A percentile compares a stretch with the other conserved stretches of the same genome.
Conservation (phyloP, 768 basidiomycete genomes). For the Rhodotorula graminis region DNA sequence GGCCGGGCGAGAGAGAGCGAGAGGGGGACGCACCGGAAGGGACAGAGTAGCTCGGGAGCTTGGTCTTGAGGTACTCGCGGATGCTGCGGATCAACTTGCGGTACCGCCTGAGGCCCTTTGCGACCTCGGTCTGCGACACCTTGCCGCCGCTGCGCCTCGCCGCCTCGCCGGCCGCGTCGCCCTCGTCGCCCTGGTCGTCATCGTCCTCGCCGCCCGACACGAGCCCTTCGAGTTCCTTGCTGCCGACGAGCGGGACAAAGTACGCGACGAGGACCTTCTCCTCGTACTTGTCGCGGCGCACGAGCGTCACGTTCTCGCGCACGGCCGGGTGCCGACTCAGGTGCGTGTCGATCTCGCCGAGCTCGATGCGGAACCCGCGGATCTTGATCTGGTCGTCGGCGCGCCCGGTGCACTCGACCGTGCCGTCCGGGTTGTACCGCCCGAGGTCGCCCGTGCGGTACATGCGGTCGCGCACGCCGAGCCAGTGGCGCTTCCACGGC, state of each 20-base stretch:
- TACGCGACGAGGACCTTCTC: slow-evolving; percentile 98
- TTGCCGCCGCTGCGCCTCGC: slow-evolving; percentile 32
- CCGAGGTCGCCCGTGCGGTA: slow-evolving; percentile 96
- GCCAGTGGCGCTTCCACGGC: slow-evolving; percentile 78
- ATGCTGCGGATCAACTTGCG: slow-evolving; percentile 85
- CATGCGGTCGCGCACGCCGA: slow-evolving; percentile 93
- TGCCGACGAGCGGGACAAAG: slow-evolving; percentile 78
- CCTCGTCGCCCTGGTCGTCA: slow-evolving; percentile 51
- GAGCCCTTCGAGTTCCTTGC: slow-evolving; percentile 60
- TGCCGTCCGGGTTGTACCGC: slow-evolving; percentile 83
- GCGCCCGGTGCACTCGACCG: slow-evolving; percentile 92
- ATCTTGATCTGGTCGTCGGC: slow-evolving; percentile 99
- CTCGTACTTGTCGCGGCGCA: slow-evolving; percentile 95
- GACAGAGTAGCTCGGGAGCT: slow-evolving; percentile 88
- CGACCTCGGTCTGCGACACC: slow-evolving; percentile 59
- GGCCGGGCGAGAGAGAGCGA: not conserved
- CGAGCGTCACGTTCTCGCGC: slow-evolving; percentile 95
- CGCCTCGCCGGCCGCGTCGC: not conserved
- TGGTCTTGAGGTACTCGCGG: slow-evolving; percentile 91
- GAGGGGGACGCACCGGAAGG: slow-evolving; percentile 64
- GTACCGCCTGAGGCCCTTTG: slow-evolving; percentile 76
- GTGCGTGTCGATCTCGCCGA: slow-evolving; percentile 96
- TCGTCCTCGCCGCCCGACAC: slow-evolving; percentile 54
- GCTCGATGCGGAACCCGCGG: slow-evolving; percentile 95
- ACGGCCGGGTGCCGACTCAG: slow-evolving; percentile 87